Percentiles rank a stretch among this genome's conserved stretches.
Conservation (phyloP, 2,329 filamentous ascomycete genomes). For the Onygenales sp. region DNA sequence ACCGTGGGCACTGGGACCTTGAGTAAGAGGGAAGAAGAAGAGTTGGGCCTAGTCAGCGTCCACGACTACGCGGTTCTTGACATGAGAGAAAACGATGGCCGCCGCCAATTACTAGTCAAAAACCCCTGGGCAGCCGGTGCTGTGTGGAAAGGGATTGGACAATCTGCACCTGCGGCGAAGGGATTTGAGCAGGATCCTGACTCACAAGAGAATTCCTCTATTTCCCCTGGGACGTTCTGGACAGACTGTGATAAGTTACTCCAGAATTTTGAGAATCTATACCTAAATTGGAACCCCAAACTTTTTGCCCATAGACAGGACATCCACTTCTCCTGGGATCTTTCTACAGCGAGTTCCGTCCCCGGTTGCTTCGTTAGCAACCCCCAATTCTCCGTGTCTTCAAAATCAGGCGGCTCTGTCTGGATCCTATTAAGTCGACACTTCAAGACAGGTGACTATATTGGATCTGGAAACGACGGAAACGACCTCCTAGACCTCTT, state of each 20-base stretch:
- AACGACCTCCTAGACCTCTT: conserved; percentile 22
- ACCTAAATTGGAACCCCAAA: conserved; percentile 91
- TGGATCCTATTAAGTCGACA: conserved; percentile 86
- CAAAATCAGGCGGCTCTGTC: conserved; percentile 49
- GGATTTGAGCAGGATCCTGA: conserved; percentile 8
- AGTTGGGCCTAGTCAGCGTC: conserved; percentile 73
- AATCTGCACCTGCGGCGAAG: conserved; percentile 7
- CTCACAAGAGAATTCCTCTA: conserved; percentile 14
- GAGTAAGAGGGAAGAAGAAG: conserved; percentile 64
- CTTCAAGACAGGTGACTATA: conserved; percentile 60
- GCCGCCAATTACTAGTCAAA: conserved; percentile 70
- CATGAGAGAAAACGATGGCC: conserved; percentile 54
- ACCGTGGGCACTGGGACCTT: conserved; percentile 86
- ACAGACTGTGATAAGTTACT: conserved; percentile 79
- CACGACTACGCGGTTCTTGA: conserved; percentile 92
- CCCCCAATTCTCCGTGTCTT: conserved; percentile 49
- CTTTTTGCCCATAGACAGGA: conserved; percentile 77
- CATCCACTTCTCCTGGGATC: conserved; percentile 78
- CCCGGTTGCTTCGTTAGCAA: conserved; percentile 64
- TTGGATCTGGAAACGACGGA: conserved; percentile 3
- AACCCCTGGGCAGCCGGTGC: conserved; percentile 85
- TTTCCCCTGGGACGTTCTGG: conserved; percentile 75
- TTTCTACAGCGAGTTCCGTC: conserved; percentile 45
- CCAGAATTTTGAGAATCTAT: conserved; percentile 90
- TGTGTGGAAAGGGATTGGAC: conserved; percentile 21